phyloP scores from a whole-genome alignment of 106 monocot genomes.

The Platanthera zijinensis region DNA sequence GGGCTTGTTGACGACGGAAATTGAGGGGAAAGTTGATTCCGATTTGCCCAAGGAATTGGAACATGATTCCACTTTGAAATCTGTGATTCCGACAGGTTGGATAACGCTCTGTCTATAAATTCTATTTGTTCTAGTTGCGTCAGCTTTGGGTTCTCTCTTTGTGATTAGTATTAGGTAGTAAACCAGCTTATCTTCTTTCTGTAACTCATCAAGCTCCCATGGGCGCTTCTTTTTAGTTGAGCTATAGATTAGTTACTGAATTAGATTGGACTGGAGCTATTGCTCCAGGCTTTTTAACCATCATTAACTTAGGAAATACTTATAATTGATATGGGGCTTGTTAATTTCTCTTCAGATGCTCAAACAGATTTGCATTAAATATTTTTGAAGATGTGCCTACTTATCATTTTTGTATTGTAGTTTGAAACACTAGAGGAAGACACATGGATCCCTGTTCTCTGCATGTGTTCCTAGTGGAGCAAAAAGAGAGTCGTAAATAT shows the following conservation, averaged over 20 bases:
- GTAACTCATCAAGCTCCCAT: background rate
- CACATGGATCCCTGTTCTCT: background rate
- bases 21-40: slow-evolving; percentile 7
- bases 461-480: background rate
- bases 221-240: background rate
- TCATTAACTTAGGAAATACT: background rate
- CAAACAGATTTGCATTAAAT: background rate
- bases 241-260: background rate
- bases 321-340: background rate
- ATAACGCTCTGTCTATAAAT: background rate
- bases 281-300: background rate
- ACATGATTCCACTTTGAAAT: slow-evolving; percentile 9
- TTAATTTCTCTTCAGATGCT: background rate
- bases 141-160: background rate
- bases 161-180: background rate
- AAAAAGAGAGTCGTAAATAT: background rate
- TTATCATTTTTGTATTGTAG: background rate
- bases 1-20: slow-evolving; percentile 1
- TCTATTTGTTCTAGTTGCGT: background rate
- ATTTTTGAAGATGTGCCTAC: background rate
- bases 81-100: slow-evolving; percentile 27
- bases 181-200: background rate
- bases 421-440: background rate
- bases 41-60: background rate
- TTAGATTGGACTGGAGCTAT: no score